Percentiles rank a stretch among this genome's conserved stretches.
Evolutionary conservation across 805 yeast genomes (phyloP).

Genomic region (Hanseniaspora vineae): DNA sequence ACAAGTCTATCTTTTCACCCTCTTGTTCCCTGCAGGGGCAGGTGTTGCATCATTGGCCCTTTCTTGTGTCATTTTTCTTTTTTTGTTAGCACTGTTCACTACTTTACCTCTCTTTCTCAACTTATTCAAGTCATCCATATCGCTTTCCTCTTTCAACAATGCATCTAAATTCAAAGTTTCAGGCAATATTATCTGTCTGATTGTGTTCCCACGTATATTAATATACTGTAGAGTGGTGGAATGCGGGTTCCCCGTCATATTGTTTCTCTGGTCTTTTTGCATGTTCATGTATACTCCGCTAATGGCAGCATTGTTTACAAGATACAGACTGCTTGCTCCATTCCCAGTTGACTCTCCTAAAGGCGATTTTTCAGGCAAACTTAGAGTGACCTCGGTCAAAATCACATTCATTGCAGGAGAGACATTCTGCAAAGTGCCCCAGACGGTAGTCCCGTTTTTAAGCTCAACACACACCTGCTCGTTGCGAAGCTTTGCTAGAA

Average conservation of each 20-base stretch:
- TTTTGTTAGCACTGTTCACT: conserved; percentile 12
- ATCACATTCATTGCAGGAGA: conserved; percentile 87
- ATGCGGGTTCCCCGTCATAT: conserved; percentile 20
- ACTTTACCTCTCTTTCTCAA: conserved; percentile 19
- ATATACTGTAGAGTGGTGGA: conserved; percentile 63
- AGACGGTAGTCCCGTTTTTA: conserved; percentile 78
- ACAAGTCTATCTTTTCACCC: background rate
- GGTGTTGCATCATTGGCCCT: conserved; percentile 20
- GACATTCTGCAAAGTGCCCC: conserved; percentile 76
- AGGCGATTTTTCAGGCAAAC: conserved; percentile 27
- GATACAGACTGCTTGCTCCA: background rate
- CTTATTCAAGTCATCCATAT: conserved; percentile 12
- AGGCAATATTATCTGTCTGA: conserved; percentile 72
- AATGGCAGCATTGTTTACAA: conserved; percentile 9
- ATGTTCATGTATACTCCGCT: conserved; percentile 16
- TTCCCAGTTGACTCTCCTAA: background rate
- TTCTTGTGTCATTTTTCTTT: conserved; percentile 15
- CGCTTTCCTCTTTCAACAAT: conserved; percentile 34
- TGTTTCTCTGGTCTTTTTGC: conserved; percentile 19
- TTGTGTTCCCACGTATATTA: conserved; percentile 79
- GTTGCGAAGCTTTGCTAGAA: conserved; percentile 71
- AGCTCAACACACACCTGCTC: conserved; percentile 86
- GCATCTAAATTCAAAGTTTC: conserved; percentile 70
- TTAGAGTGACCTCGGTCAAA: conserved; percentile 66
- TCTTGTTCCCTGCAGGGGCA: conserved; percentile 21